phyloP scores from a whole-genome alignment of 2,329 filamentous ascomycete species.

The Verruconis gallopava region DNA sequence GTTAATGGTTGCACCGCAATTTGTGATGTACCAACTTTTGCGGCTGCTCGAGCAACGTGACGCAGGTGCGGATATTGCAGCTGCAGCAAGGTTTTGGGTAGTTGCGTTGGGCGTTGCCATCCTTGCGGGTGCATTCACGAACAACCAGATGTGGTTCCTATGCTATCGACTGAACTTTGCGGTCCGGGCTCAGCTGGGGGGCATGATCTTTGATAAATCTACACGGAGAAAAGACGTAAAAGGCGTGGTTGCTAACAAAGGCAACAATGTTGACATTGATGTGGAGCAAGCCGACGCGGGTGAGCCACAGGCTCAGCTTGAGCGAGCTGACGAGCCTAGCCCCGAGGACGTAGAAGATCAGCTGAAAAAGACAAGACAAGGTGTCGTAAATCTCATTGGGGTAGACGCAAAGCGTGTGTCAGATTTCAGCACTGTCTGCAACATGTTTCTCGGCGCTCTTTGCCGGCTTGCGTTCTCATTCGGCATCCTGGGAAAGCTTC shows the following conservation, averaged over 20 bases:
- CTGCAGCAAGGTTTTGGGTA: constrained; percentile 52
- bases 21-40: constrained; percentile 54
- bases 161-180: constrained; percentile 42
- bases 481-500: constrained; percentile 50
- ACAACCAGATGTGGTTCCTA: constrained; percentile 41
- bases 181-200: constrained; percentile 55
- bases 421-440: constrained; percentile 54
- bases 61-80: constrained; percentile 27
- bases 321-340: constrained; percentile 9
- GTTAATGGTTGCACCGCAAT: constrained; percentile 57
- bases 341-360: constrained; percentile 32
- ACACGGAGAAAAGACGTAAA: constrained; percentile 69
- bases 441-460: constrained; percentile 48
- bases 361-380: constrained; percentile 50
- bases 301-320: constrained; percentile 13
- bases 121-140: constrained; percentile 43
- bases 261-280: constrained; percentile 28
- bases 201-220: constrained; percentile 64
- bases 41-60: constrained; percentile 46
- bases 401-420: constrained; percentile 59
- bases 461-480: constrained; percentile 55
- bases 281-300: constrained; percentile 20
- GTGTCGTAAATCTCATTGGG: constrained; percentile 66
- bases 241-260: constrained; percentile 24
- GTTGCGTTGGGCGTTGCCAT: constrained; percentile 48